Base-by-base conservation (phyloP, 306 rosid genomes). In the Cucumis cinereus region DNA sequence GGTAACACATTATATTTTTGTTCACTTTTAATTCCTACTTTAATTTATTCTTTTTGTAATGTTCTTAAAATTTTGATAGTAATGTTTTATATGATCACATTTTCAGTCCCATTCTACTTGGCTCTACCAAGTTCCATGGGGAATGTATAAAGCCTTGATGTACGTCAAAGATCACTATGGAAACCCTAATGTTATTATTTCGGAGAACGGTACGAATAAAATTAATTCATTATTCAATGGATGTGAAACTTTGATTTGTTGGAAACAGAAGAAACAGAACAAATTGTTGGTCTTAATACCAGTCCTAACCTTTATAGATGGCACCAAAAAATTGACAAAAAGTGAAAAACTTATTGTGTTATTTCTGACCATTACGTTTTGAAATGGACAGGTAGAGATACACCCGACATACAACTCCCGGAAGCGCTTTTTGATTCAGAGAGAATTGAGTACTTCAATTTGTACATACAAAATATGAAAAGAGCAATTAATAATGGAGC, bases 61-160 rank as follows among this genome's bases (percentile, higher is more conserved):
- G 35, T 0, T 2, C 16, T 1, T 14, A 64, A 36, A 17, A 4
- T 1, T 17, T 14, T 47, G 58, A 14, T 49, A 47, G 24, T 12
- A 61, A 7, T 28, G 24, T 2, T 47, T 10, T 43, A 72, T 17
- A 26, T 47, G 7, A 16, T 59, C 24, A 86, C 23, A 38, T 75
- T 81, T 82, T 36, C 85, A 91, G 97, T 90, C 91, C 38, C 0
- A 91, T 81, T 89, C 96, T 23, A 62, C 35, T 58, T 93, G 98
- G 98, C 93, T 93, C 52, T 93, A 91, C 87, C 83, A 87, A 55
- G 98, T 93, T 7, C 97, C 98, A 80, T 93, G 97, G 98, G 98
- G 98, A 36, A 26, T 91, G 87, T 89, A 91, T 89, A 93, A 93
- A 77, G 77, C 92, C 52, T 19, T 91, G 43, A 88, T 30, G n/a